Conservation (phyloP, 2,329 filamentous ascomycete species). For the Botrytis galanthina region DNA sequence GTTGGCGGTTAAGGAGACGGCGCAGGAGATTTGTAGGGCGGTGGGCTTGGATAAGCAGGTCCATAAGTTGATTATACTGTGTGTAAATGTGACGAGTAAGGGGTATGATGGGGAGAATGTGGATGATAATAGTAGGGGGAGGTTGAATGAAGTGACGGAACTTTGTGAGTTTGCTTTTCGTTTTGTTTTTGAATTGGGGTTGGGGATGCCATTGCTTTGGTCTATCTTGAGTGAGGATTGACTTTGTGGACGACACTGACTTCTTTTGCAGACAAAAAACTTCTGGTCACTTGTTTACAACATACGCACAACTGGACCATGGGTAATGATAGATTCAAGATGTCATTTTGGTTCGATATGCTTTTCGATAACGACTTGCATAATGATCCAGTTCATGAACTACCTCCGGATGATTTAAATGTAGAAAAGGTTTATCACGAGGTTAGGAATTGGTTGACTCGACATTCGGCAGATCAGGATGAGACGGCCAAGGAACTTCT, state of each 20-base stretch:
- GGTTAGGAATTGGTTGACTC: slow-evolving; percentile 60
- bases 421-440: slow-evolving; percentile 58
- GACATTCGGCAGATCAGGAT: slow-evolving; percentile 56
- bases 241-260: neutral
- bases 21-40: slow-evolving; percentile 63
- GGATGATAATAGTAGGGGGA: slow-evolving; percentile 55
- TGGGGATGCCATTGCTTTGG: neutral
- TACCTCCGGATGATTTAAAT: slow-evolving; percentile 49
- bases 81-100: slow-evolving; percentile 65
- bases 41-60: slow-evolving; percentile 65
- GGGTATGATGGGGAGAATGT: slow-evolving; percentile 62
- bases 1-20: slow-evolving; percentile 62
- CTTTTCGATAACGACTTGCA: slow-evolving; percentile 58
- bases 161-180: slow-evolving; percentile 49
- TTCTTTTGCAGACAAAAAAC: slow-evolving; percentile 55
- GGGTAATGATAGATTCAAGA: slow-evolving; percentile 67
- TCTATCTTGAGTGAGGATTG: neutral
- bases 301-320: slow-evolving; percentile 69
- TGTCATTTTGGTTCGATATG: slow-evolving; percentile 66
- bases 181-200: neutral
- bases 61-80: slow-evolving; percentile 63
- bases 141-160: slow-evolving; percentile 62
- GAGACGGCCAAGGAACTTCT: slow-evolving; percentile 54
- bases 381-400: slow-evolving; percentile 53
- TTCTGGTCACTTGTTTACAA: slow-evolving; percentile 63